Conservation (phyloP, 1,284 basidiomycete genomes). For the Melampsora americana region DNA sequence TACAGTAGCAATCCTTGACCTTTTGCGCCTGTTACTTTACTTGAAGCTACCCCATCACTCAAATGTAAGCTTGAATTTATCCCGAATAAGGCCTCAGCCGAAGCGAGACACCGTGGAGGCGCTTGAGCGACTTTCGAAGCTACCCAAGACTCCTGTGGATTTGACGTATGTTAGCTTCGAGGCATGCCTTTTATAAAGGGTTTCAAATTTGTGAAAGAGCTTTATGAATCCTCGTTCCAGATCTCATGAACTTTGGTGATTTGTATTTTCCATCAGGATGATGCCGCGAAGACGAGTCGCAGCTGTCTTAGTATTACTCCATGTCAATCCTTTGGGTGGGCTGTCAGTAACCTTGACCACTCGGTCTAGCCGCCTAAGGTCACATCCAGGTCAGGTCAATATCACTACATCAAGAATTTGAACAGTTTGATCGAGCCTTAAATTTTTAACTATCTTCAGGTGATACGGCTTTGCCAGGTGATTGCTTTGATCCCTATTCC, state of each 20-base stretch:
- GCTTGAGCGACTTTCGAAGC: constrained; percentile 10
- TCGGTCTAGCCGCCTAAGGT: constrained; percentile 9
- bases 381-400: constrained; percentile 25
- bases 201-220: not conserved
- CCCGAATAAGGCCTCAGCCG: not conserved
- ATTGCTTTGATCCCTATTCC: not conserved
- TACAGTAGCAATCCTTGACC: no score
- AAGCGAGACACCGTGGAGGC: constrained; percentile 4
- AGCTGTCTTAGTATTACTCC: constrained; percentile 32
- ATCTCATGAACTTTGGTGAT: not conserved
- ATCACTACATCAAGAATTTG: no score
- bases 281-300: constrained; percentile 11
- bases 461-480: constrained; percentile 34
- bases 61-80: not conserved
- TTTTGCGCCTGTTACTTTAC: no score
- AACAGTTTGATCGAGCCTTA: not conserved
- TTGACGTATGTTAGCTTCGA: constrained; percentile 12
- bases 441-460: constrained; percentile 1
- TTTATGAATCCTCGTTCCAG: not conserved
- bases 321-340: constrained; percentile 11
- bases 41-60: no score
- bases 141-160: constrained; percentile 10
- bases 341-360: constrained; percentile 35
- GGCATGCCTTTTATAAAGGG: not conserved
- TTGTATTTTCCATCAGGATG: not conserved